Conservation (phyloP, 1,139 yeast genomes). For the Suhomyces maxii region DNA sequence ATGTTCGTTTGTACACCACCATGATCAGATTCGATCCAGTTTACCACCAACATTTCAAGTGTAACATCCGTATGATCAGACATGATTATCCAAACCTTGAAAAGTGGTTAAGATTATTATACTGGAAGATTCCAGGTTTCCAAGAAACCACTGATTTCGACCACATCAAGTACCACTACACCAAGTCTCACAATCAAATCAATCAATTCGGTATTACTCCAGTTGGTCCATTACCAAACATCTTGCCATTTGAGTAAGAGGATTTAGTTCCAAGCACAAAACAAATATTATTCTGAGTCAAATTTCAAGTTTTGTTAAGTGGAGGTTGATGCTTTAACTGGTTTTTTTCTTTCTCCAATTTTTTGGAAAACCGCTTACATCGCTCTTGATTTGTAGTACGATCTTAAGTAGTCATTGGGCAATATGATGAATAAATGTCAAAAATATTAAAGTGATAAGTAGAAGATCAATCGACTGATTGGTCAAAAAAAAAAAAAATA, state of each 20-base stretch:
- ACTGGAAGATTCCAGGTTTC: constrained; percentile 82
- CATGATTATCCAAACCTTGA: constrained; percentile 76
- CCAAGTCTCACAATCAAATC: constrained; percentile 74
- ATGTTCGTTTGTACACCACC: constrained; percentile 77
- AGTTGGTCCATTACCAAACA: constrained; percentile 82
- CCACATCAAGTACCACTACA: constrained; percentile 88
- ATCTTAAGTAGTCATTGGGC: not conserved
- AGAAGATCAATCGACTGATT: not conserved
- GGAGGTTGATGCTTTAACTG: no score
- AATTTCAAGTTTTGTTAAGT: no score
- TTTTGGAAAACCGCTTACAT: no score
- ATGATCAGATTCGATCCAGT: constrained; percentile 88
- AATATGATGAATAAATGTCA: not conserved
- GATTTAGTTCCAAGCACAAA: not conserved
- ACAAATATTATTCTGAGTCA: not conserved
- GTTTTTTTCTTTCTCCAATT: no score
- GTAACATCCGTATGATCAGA: constrained; percentile 82
- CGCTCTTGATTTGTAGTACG: no score
- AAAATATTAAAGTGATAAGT: not conserved
- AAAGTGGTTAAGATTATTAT: constrained; percentile 77
- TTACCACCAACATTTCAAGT: constrained; percentile 92
- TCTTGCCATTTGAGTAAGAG: constrained; percentile 27
- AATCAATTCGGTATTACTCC: constrained; percentile 88
- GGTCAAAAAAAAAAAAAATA: no score
- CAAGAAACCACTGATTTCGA: constrained; percentile 79